Percentiles rank a stretch among this genome's conserved stretches.
Evolutionary conservation across 1,284 basidiomycete species (phyloP).

Genomic region (Tylopilus sp.): DNA sequence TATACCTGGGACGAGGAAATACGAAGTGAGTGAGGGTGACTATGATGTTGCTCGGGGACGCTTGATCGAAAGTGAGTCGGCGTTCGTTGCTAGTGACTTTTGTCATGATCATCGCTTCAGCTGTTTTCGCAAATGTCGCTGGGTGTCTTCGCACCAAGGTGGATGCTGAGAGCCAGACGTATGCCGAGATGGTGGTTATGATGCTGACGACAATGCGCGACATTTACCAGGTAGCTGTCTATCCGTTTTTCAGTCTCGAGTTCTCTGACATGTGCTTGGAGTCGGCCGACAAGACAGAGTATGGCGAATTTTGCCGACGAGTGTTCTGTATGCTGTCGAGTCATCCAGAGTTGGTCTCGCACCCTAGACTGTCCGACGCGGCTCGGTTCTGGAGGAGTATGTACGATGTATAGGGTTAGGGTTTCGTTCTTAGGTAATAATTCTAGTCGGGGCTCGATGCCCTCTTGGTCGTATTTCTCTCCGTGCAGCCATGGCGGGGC

Average conservation of each 20-base stretch:
- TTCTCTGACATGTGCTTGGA: conserved; percentile 4
- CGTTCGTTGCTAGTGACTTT: not conserved
- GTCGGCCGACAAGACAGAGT: conserved; percentile 14
- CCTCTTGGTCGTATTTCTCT: not conserved
- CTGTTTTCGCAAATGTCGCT: conserved; percentile 26
- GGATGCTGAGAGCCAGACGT: conserved; percentile 28
- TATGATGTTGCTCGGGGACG: conserved; percentile 20
- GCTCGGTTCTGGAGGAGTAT: conserved; percentile 20
- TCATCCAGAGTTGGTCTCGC: conserved; percentile 20
- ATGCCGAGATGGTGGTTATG: conserved; percentile 27
- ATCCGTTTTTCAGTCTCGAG: not conserved
- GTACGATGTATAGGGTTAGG: conserved; percentile 25
- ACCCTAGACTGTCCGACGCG: conserved; percentile 23
- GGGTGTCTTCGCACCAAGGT: conserved; percentile 18
- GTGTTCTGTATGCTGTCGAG: conserved; percentile 16
- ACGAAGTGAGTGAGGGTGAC: conserved; percentile 18
- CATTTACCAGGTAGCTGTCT: conserved; percentile 23
- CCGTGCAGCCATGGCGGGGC: conserved; percentile 48
- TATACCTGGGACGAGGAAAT: conserved; percentile 18
- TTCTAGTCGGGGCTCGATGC: not conserved
- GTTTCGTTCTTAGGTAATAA: conserved; percentile 31
- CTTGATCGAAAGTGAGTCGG: conserved; percentile 28
- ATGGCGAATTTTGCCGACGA: conserved; percentile 24
- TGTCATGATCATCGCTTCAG: conserved; percentile 12
- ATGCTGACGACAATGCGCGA: conserved; percentile 33